Conservation (phyloP, 176 grass and related monocot species). For the Pontederia paniculata region DNA sequence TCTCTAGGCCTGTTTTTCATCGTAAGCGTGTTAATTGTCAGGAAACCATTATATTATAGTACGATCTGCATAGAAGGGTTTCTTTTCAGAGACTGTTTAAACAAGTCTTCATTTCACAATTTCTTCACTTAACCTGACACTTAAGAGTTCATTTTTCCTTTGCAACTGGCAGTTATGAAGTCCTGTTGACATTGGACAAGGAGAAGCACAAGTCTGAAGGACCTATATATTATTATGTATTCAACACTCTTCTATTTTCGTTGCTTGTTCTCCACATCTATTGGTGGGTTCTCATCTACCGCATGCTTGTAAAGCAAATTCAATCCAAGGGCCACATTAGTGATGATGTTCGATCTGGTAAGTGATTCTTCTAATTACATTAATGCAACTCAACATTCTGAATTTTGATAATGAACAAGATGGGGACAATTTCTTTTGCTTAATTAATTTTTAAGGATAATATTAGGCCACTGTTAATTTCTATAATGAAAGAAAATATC, state of each 20-base stretch:
- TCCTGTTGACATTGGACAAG: slow-evolving; percentile 14
- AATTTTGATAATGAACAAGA: neutral
- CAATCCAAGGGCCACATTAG: slow-evolving; percentile 56
- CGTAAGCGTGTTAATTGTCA: too few species aligned
- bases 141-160: neutral
- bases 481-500: too few species aligned
- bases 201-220: slow-evolving; percentile 18
- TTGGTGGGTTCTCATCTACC: slow-evolving; percentile 19
- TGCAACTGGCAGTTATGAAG: slow-evolving; percentile 2
- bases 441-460: neutral
- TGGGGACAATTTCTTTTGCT: neutral
- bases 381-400: slow-evolving; percentile 1
- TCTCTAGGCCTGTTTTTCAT: too few species aligned
- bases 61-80: too few species aligned
- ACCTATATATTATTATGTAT: slow-evolving; percentile 18
- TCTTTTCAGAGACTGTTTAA: too few species aligned
- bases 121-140: neutral
- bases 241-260: slow-evolving; percentile 10
- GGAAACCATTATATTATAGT: too few species aligned
- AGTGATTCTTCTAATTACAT: slow-evolving; percentile 18
- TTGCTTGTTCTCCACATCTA: slow-evolving; percentile 15
- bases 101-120: too few species aligned
- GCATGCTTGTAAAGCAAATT: slow-evolving; percentile 21
- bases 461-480: too few species aligned
- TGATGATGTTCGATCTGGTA: slow-evolving; percentile 78